phyloP scores from a whole-genome alignment of 2,329 filamentous ascomycete genomes.

The Hymenotorrendiella dingleyae region DNA sequence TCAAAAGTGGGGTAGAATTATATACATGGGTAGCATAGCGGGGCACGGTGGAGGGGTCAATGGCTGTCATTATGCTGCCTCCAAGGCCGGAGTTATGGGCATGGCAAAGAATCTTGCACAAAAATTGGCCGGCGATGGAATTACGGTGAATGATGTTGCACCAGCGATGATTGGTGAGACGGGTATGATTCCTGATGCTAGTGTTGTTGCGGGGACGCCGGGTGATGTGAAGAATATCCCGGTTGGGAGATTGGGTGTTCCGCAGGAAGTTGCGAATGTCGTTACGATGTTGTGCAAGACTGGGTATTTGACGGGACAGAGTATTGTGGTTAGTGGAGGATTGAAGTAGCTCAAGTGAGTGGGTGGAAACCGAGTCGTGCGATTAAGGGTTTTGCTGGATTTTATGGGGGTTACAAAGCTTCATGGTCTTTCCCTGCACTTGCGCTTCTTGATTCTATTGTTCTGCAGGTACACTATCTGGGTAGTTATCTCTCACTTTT shows the following conservation, averaged over 20 bases:
- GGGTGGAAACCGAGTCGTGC: too few species aligned
- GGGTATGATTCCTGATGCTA: slow-evolving; percentile 36
- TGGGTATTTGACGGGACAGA: slow-evolving; percentile 41
- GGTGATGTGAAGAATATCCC: slow-evolving; percentile 33
- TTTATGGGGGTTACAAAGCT: too few species aligned
- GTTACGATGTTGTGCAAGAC: slow-evolving; percentile 42
- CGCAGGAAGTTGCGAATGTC: slow-evolving; percentile 42
- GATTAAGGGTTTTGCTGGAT: too few species aligned
- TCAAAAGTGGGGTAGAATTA: slow-evolving; percentile 32
- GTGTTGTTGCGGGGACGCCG: slow-evolving; percentile 20
- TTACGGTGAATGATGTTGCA: slow-evolving; percentile 43
- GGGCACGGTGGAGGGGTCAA: slow-evolving; percentile 10
- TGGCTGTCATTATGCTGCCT: slow-evolving; percentile 23
- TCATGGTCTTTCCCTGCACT: too few species aligned
- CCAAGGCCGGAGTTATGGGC: slow-evolving; percentile 40
- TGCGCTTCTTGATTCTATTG: too few species aligned
- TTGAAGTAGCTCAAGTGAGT: too few species aligned
- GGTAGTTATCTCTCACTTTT: too few species aligned
- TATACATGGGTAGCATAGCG: slow-evolving; percentile 23
- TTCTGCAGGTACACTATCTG: too few species aligned
- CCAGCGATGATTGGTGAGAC: slow-evolving; percentile 41
- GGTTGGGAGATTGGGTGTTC: slow-evolving; percentile 37
- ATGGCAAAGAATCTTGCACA: slow-evolving; percentile 41
- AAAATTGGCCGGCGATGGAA: slow-evolving; percentile 37
- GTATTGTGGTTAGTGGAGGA: slow-evolving; percentile 37